Conservation (phyloP, 2,329 filamentous ascomycete genomes). For the Neonectria ditissima region DNA sequence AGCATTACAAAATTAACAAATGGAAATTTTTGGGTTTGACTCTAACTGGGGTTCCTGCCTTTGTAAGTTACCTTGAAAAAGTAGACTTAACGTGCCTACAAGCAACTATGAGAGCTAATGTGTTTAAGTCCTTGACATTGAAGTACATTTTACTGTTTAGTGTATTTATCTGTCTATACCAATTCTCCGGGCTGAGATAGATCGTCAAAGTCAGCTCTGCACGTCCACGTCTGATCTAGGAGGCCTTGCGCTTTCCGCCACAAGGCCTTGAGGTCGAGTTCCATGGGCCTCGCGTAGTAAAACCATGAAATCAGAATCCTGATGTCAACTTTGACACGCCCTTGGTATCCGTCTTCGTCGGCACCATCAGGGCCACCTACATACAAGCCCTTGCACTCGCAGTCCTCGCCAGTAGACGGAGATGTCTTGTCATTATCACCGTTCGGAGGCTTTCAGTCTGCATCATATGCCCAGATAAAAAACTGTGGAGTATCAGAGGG, state of each 20-base stretch:
- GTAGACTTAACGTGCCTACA: no score
- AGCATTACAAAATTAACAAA: no score
- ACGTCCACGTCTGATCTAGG: not conserved
- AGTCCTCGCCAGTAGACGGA: not conserved
- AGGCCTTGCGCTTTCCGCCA: not conserved
- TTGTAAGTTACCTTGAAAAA: no score
- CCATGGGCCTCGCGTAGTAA: slow-evolving; percentile 18
- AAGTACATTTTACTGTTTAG: no score
- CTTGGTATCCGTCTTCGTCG: slow-evolving; percentile 20
- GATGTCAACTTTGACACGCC: slow-evolving; percentile 14
- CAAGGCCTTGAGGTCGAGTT: not conserved
- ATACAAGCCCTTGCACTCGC: not conserved
- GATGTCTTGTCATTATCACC: not conserved
- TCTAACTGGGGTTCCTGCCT: no score
- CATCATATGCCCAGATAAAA: not conserved
- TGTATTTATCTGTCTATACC: no score
- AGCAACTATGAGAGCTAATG: no score
- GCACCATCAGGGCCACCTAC: slow-evolving; percentile 2
- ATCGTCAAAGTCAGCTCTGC: not conserved
- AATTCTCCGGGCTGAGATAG: no score
- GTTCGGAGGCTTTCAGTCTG: not conserved
- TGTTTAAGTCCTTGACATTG: no score
- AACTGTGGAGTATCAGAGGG: not conserved
- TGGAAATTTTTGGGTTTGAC: no score
- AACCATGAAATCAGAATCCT: slow-evolving; percentile 10